phyloP scores from a whole-genome alignment of 139 green algal species.

The Eudorina sp. region DNA sequence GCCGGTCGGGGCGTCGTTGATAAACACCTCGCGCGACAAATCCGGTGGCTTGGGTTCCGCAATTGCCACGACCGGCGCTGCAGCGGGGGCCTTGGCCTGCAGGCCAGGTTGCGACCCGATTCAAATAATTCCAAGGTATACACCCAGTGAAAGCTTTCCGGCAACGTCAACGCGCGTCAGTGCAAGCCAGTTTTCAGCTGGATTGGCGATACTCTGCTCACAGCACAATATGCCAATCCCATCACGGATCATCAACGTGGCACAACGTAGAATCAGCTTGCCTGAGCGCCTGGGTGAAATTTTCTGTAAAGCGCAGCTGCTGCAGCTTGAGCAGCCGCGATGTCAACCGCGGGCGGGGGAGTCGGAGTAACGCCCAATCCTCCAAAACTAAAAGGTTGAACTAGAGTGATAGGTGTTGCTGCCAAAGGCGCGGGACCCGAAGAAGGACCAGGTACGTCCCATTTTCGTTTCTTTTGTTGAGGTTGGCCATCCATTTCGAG shows the following conservation, averaged over 20 bases:
- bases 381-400: not conserved
- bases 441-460: conserved; percentile 42
- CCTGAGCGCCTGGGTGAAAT: conserved; percentile 30
- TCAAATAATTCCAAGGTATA: too few relatives aligned
- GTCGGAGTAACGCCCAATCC: not conserved
- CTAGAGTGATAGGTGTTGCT: not conserved
- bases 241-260: too few relatives aligned
- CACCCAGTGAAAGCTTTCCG: too few relatives aligned
- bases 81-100: not conserved
- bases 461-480: conserved; percentile 54
- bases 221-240: too few relatives aligned
- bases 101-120: not conserved
- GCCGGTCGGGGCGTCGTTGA: conserved; percentile 66
- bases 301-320: conserved; percentile 39
- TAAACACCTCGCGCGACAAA: conserved; percentile 56
- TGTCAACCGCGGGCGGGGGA: not conserved
- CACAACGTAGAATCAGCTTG: conserved; percentile 7
- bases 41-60: not conserved
- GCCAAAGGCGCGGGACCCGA: not conserved
- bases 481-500: conserved; percentile 1
- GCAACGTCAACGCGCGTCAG: too few relatives aligned
- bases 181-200: too few relatives aligned
- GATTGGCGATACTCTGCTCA: too few relatives aligned
- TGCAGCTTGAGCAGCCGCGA: conserved; percentile 35
- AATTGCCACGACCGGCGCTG: not conserved